These are phyloP conservation scores for Gracilaria vermiculophylla DNA, from an alignment of 23 red algal species.

Conservation along the genomic window DNA sequence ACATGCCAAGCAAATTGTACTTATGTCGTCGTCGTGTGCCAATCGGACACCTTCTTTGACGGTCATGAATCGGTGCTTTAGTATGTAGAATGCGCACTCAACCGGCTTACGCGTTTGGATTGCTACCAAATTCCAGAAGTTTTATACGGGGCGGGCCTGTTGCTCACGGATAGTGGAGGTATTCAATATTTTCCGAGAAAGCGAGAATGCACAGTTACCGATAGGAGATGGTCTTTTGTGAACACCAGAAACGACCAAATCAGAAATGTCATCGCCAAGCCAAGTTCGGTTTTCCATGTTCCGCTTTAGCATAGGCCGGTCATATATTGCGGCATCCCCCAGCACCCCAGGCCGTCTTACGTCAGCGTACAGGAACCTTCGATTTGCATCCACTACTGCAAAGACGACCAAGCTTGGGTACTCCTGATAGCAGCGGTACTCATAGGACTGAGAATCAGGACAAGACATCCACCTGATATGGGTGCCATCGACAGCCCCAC, in stretches of 20 bases:
- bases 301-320: not conserved
- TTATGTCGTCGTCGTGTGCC: constrained; percentile 21
- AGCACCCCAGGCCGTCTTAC: not conserved
- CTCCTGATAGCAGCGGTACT: constrained; percentile 18
- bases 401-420: constrained; percentile 23
- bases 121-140: not conserved
- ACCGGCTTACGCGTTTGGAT: constrained; percentile 20
- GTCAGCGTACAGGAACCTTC: not conserved
- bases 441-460: not conserved
- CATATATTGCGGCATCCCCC: not conserved
- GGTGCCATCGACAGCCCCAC: constrained; percentile 7
- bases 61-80: constrained; percentile 14
- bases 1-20: not conserved
- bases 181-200: not conserved
- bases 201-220: not conserved
- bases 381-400: not conserved
- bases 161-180: not conserved
- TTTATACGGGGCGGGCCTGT: not conserved
- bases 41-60: not conserved
- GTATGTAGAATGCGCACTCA: constrained; percentile 32
- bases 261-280: not conserved
- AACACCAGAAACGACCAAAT: not conserved
- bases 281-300: not conserved
- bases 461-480: constrained; percentile 29
- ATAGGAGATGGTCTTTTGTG: not conserved